Evolutionary conservation across 352 stramenopile species (phyloP).

Genomic region (Phytopythium aichiense): DNA sequence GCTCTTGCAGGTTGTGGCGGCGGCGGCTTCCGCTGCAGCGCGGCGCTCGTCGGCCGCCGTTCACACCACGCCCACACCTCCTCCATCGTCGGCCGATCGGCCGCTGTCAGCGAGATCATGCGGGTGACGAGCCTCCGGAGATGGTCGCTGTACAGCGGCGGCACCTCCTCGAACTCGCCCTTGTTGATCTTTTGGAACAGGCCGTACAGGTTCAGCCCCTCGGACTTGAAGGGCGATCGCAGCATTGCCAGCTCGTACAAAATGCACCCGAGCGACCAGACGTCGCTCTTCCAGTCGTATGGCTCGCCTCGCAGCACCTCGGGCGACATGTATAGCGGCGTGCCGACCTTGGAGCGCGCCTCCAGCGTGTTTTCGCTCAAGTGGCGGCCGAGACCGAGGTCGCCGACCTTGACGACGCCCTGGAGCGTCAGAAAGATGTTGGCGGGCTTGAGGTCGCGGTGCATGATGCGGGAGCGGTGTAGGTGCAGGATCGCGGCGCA

Average conservation of each 20-base stretch:
- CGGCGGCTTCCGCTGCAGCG: constrained; percentile 14
- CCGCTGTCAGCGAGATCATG: constrained; percentile 68
- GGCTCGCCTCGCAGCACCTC: constrained; percentile 91
- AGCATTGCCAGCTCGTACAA: constrained; percentile 95
- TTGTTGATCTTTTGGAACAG: constrained; percentile 93
- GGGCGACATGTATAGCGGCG: constrained; percentile 94
- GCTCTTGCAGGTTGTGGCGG: neutral
- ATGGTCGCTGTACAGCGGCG: constrained; percentile 60
- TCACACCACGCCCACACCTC: constrained; percentile 60
- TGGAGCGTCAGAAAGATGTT: constrained; percentile 93
- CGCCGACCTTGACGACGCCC: constrained; percentile 88
- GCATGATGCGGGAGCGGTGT: constrained; percentile 90
- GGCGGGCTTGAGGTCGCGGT: constrained; percentile 92
- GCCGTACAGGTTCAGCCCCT: constrained; percentile 87
- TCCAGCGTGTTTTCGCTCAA: constrained; percentile 80
- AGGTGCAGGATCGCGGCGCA: constrained; percentile 83
- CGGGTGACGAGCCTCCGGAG: constrained; percentile 47
- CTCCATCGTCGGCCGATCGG: constrained; percentile 55
- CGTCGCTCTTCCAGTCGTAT: constrained; percentile 95
- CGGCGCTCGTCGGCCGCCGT: constrained; percentile 28
- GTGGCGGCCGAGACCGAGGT: constrained; percentile 70
- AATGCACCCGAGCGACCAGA: constrained; percentile 94
- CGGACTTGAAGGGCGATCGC: constrained; percentile 91
- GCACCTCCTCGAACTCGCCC: constrained; percentile 66
- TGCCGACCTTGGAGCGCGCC: constrained; percentile 90